Conservation (phyloP, 2,329 filamentous ascomycete species). For the Triangularia setosa region DNA sequence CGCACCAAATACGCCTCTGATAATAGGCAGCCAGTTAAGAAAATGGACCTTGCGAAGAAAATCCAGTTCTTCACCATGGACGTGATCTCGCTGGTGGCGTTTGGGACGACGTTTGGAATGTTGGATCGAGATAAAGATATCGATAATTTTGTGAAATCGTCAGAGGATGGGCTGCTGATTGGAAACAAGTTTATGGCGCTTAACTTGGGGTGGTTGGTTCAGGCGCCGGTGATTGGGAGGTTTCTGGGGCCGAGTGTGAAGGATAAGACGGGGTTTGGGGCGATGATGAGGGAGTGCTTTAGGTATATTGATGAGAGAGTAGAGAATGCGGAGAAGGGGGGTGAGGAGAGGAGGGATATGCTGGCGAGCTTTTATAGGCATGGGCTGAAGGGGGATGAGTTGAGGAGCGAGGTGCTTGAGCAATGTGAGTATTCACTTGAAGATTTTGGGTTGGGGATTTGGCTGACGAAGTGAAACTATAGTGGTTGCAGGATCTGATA, state of each 20-base stretch:
- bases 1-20: conserved; percentile 41
- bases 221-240: conserved; percentile 22
- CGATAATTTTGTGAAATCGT: conserved; percentile 39
- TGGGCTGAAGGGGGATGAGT: conserved; percentile 25
- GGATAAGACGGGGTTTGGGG: conserved; percentile 34
- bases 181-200: conserved; percentile 6
- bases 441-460: too few relatives aligned
- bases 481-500: conserved; percentile 22
- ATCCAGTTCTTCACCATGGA: conserved; percentile 54
- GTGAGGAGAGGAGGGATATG: conserved; percentile 27
- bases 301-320: conserved; percentile 27
- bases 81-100: conserved; percentile 50
- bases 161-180: conserved; percentile 15
- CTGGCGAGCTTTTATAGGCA: conserved; percentile 31
- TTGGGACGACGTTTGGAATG: conserved; percentile 48
- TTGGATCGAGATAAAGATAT: conserved; percentile 44
- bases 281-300: conserved; percentile 33
- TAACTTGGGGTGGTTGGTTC: conserved; percentile 7
- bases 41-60: conserved; percentile 45
- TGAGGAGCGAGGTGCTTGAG: conserved; percentile 20
- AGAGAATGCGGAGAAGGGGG: conserved; percentile 18
- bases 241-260: conserved; percentile 29
- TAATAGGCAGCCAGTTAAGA: conserved; percentile 31
- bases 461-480: too few relatives aligned
- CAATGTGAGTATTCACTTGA: neutral